Conservation (phyloP, 495 filamentous ascomycete species). For the Aspergillus cavernicola region DNA sequence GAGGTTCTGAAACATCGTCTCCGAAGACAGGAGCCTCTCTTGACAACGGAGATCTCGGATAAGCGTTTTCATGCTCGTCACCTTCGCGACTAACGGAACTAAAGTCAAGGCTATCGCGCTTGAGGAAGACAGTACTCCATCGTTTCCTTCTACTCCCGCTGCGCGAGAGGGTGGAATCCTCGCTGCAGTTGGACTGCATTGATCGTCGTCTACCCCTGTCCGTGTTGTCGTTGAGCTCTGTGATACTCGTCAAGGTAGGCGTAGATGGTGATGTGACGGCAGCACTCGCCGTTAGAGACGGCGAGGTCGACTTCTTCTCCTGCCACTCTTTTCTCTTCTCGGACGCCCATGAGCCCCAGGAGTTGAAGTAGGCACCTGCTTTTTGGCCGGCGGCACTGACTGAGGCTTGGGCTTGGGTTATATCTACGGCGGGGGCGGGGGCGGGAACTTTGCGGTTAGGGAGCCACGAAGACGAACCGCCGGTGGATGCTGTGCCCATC, state of each 20-base stretch:
- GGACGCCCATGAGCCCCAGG: conserved; percentile 91
- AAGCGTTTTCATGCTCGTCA: conserved; percentile 22
- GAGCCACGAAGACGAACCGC: conserved; percentile 24
- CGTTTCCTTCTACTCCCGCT: conserved; percentile 43
- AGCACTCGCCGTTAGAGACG: conserved; percentile 17
- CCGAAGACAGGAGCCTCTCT: conserved; percentile 24
- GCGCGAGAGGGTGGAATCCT: conserved; percentile 32
- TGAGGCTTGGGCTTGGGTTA: conserved; percentile 63
- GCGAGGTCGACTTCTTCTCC: conserved; percentile 34
- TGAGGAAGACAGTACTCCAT: conserved; percentile 43
- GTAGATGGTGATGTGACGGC: conserved; percentile 27
- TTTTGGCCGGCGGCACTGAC: conserved; percentile 64
- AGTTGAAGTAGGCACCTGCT: conserved; percentile 84
- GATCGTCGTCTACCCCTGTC: conserved; percentile 35
- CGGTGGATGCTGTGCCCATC: conserved; percentile 11
- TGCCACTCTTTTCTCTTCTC: conserved; percentile 74
- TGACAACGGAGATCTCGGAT: conserved; percentile 38
- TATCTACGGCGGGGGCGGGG: conserved; percentile 49
- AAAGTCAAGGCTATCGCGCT: conserved; percentile 37
- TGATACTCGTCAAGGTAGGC: conserved; percentile 24
- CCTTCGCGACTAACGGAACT: conserved; percentile 11
- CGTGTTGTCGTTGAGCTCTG: conserved; percentile 29
- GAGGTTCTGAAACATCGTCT: conserved; percentile 5
- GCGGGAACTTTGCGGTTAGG: conserved; percentile 25
- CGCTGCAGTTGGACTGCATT: conserved; percentile 27